phyloP scores from a whole-genome alignment of 176 grass and related monocot species.

The Elymus sibiricus region DNA sequence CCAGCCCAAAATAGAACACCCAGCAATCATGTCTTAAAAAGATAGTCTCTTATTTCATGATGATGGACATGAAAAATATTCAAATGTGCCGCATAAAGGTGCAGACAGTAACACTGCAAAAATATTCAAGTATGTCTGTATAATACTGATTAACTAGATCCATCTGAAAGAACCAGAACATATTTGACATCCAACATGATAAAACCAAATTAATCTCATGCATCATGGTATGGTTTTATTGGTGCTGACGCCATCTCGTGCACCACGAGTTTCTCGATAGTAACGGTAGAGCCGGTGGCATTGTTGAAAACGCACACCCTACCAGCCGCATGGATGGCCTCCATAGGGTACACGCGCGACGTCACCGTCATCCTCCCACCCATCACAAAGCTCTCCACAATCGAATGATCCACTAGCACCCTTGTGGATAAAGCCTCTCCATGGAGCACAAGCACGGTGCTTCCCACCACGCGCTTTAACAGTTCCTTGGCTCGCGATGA shows the following conservation, averaged over 20 bases:
- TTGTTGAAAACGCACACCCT: constrained; percentile 60
- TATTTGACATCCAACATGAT: too few relatives aligned
- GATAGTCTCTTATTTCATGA: too few relatives aligned
- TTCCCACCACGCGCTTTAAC: constrained; percentile 47
- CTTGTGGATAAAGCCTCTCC: constrained; percentile 44
- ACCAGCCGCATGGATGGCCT: constrained; percentile 33
- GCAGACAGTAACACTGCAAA: too few relatives aligned
- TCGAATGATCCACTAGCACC: constrained; percentile 67
- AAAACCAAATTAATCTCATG: too few relatives aligned
- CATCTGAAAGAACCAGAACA: too few relatives aligned
- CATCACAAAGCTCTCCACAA: constrained; percentile 59
- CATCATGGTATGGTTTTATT: too few relatives aligned
- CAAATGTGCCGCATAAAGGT: too few relatives aligned
- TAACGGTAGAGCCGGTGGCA: constrained; percentile 25
- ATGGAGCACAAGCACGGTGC: constrained; percentile 36
- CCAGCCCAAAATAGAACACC: too few relatives aligned
- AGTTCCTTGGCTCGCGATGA: constrained; percentile 51
- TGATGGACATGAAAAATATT: too few relatives aligned
- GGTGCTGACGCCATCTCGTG: constrained; percentile 43
- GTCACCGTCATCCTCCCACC: constrained; percentile 51
- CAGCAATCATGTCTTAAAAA: too few relatives aligned
- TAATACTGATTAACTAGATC: too few relatives aligned
- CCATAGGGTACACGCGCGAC: constrained; percentile 51
- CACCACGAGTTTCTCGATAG: constrained; percentile 27
- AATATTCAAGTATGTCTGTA: too few relatives aligned